Evolutionary conservation across 2,329 filamentous ascomycete genomes (phyloP).

Genomic region (Zasmidium angulare): DNA sequence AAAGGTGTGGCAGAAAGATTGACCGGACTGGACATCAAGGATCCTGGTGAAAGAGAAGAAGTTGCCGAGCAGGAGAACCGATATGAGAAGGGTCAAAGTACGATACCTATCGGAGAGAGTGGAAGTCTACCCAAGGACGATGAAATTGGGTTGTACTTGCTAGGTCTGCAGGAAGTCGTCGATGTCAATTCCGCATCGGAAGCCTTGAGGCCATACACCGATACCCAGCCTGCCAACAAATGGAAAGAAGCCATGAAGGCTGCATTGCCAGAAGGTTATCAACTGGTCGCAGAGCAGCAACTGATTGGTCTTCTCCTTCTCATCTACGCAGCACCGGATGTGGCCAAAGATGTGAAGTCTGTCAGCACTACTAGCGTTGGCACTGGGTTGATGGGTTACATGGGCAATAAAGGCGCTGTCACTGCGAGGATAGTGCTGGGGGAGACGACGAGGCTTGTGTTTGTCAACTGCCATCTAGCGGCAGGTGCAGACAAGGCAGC

Average conservation of each 20-base stretch:
- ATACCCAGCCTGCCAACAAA: constrained; percentile 67
- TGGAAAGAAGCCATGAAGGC: constrained; percentile 78
- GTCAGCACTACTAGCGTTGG: constrained; percentile 82
- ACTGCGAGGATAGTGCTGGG: constrained; percentile 79
- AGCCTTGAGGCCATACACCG: constrained; percentile 73
- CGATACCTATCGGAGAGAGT: constrained; percentile 47
- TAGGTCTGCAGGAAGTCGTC: constrained; percentile 90
- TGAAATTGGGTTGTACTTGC: constrained; percentile 82
- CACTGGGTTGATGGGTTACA: constrained; percentile 86
- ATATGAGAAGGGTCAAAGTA: constrained; percentile 42
- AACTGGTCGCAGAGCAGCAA: constrained; percentile 76
- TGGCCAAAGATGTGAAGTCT: constrained; percentile 73
- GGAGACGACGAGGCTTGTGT: constrained; percentile 84
- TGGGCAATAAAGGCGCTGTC: constrained; percentile 94
- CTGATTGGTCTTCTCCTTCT: constrained; percentile 81
- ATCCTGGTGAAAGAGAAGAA: constrained; percentile 37
- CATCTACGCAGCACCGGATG: constrained; percentile 77
- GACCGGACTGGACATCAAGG: constrained; percentile 49
- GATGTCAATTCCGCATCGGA: constrained; percentile 79
- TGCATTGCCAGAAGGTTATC: constrained; percentile 74
- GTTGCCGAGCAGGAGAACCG: constrained; percentile 50
- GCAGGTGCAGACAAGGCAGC: constrained; percentile 78
- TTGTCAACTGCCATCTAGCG: constrained; percentile 88
- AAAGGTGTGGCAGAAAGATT: constrained; percentile 67
- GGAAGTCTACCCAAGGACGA: constrained; percentile 56